phyloP scores from a whole-genome alignment of 1,284 basidiomycete species.

The Malassezia furfur region DNA sequence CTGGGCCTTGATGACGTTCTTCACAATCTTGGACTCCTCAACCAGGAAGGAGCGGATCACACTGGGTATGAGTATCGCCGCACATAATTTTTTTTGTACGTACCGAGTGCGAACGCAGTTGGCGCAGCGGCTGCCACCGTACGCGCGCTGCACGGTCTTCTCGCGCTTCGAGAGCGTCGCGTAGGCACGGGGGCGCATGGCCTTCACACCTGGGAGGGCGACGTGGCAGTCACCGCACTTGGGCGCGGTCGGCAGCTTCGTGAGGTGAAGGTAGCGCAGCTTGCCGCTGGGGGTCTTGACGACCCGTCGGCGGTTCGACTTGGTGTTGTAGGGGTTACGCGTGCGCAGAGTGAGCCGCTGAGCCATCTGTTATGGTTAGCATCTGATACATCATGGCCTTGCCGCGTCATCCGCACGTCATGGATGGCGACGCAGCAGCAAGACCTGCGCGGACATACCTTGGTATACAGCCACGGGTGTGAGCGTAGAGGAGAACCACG shows the following conservation, averaged over 20 bases:
- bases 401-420: too few relatives aligned
- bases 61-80: constrained; percentile 51
- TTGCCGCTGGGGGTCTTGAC: constrained; percentile 94
- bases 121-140: constrained; percentile 45
- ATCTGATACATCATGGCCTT: neutral
- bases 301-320: constrained; percentile 85
- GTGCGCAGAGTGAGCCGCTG: constrained; percentile 99
- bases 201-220: constrained; percentile 40
- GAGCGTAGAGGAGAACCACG: neutral
- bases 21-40: constrained; percentile 99
- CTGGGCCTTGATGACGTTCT: constrained; percentile 94
- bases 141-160: constrained; percentile 46
- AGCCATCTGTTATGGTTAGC: constrained; percentile 59
- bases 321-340: constrained; percentile 97
- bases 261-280: constrained; percentile 80
- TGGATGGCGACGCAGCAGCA: too few relatives aligned
- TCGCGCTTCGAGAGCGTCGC: constrained; percentile 41
- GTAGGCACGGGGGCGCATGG: constrained; percentile 43
- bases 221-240: constrained; percentile 61
- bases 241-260: constrained; percentile 74
- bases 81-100: constrained; percentile 10
- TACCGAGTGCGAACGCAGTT: constrained; percentile 44
- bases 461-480: constrained; percentile 16
- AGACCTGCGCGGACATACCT: constrained; percentile 6
- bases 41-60: constrained; percentile 97